Percentiles rank a stretch among this genome's conserved stretches.
phyloP scores from a whole-genome alignment of 2,329 filamentous ascomycete species.

The Dactylonectria estremocensis region DNA sequence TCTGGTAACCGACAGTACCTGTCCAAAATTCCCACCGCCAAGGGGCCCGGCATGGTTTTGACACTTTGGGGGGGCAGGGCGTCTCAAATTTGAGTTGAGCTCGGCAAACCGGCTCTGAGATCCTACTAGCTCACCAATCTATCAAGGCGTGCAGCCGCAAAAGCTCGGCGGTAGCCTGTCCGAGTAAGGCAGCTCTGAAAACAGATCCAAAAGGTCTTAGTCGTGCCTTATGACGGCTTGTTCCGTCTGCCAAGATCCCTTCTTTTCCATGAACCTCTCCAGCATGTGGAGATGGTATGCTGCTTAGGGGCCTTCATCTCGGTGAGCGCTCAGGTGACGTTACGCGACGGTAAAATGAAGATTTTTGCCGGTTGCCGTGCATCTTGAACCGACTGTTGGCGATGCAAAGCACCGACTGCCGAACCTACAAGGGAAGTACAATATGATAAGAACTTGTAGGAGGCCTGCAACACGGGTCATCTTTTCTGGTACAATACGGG shows the following conservation, averaged over 20 bases:
- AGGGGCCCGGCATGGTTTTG: constrained; percentile 17
- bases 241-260: constrained; percentile 6
- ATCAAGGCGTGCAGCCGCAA: constrained; percentile 18
- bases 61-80: constrained; percentile 22
- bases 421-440: constrained; percentile 6
- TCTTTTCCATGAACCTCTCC: constrained; percentile 11
- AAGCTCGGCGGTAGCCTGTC: constrained; percentile 17
- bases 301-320: constrained; percentile 20
- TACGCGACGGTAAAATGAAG: not conserved
- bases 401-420: not conserved
- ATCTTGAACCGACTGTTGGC: not conserved
- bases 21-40: constrained; percentile 9
- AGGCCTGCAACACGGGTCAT: too few species aligned
- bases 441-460: too few species aligned
- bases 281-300: constrained; percentile 16
- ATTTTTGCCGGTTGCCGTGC: constrained; percentile 2
- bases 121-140: constrained; percentile 26
- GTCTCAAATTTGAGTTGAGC: constrained; percentile 33
- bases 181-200: constrained; percentile 6
- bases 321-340: not conserved
- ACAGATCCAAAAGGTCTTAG: not conserved
- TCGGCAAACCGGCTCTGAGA: constrained; percentile 31
- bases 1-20: constrained; percentile 11
- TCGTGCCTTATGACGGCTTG: not conserved
- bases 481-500: constrained; percentile 15